Evolutionary conservation across 2,329 filamentous ascomycete genomes (phyloP).

Genomic region (Venturia asperata): DNA sequence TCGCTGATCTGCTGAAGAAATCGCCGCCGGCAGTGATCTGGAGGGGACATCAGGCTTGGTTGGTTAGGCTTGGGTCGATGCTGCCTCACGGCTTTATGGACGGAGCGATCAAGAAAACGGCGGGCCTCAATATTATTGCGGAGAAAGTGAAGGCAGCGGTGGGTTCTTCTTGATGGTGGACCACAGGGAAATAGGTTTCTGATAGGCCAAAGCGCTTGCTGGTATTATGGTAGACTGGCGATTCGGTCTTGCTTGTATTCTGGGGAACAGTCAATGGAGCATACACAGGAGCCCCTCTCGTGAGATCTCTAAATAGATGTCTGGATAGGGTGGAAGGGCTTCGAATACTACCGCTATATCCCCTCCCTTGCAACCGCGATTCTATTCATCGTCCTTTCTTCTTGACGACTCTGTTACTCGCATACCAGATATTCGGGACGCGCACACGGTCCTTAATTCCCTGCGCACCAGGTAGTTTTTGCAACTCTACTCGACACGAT

Average conservation of each 20-base stretch:
- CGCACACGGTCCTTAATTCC: slow-evolving; percentile 45
- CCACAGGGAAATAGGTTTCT: too few species aligned
- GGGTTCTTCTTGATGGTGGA: too few species aligned
- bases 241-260: too few species aligned
- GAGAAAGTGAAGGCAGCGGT: slow-evolving; percentile 21
- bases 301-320: too few species aligned
- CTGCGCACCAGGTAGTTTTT: slow-evolving; percentile 40
- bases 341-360: slow-evolving; percentile 33
- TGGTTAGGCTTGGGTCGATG: slow-evolving; percentile 45
- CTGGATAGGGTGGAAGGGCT: neutral
- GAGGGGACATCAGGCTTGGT: slow-evolving; percentile 46
- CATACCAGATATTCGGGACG: slow-evolving; percentile 36
- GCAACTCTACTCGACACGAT: slow-evolving; percentile 33
- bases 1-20: slow-evolving; percentile 43
- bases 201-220: too few species aligned
- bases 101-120: slow-evolving; percentile 15
- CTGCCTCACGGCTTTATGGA: slow-evolving; percentile 33
- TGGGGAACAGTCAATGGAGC: too few species aligned
- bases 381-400: slow-evolving; percentile 41
- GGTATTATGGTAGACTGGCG: too few species aligned
- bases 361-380: slow-evolving; percentile 42
- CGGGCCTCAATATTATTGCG: neutral
- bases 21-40: slow-evolving; percentile 43
- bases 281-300: too few species aligned
- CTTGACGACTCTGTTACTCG: slow-evolving; percentile 37